These are phyloP conservation scores for Ganoderma leucocontextum DNA, from an alignment of 1,284 basidiomycete genomes.

Conservation along the genomic window DNA sequence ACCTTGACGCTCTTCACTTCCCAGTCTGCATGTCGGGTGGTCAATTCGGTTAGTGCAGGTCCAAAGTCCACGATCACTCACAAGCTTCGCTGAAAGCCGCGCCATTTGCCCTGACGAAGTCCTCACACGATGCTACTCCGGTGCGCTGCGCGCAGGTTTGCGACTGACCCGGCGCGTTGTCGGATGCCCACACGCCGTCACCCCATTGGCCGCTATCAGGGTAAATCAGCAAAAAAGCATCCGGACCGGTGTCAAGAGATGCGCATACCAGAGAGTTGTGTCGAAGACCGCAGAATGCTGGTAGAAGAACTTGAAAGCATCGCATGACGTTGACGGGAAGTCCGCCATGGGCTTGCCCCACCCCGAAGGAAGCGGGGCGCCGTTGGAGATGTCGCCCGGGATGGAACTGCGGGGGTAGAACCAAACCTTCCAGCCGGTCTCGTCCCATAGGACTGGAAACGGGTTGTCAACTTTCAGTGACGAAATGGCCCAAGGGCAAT, in stretches of 20 bases:
- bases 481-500: background rate
- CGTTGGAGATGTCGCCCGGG: slow-evolving; percentile 76
- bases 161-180: slow-evolving; percentile 81
- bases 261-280: slow-evolving; percentile 77
- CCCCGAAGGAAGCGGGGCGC: slow-evolving; percentile 68
- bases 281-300: slow-evolving; percentile 81
- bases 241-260: slow-evolving; percentile 10
- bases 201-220: slow-evolving; percentile 87
- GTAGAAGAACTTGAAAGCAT: slow-evolving; percentile 78
- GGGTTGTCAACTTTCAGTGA: background rate
- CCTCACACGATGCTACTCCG: slow-evolving; percentile 79
- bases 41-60: slow-evolving; percentile 18
- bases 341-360: slow-evolving; percentile 81
- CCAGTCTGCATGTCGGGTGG: slow-evolving; percentile 62
- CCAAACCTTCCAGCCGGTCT: slow-evolving; percentile 73
- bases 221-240: background rate
- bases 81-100: slow-evolving; percentile 80
- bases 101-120: slow-evolving; percentile 78
- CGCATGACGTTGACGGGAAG: slow-evolving; percentile 74
- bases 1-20: slow-evolving; percentile 77
- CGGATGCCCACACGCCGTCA: slow-evolving; percentile 72
- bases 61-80: slow-evolving; percentile 49
- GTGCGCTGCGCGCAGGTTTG: slow-evolving; percentile 85
- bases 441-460: slow-evolving; percentile 70
- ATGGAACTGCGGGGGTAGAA: slow-evolving; percentile 78